Evolutionary conservation across 768 basidiomycete genomes (phyloP).

Genomic region (Tephrocybe rancida): DNA sequence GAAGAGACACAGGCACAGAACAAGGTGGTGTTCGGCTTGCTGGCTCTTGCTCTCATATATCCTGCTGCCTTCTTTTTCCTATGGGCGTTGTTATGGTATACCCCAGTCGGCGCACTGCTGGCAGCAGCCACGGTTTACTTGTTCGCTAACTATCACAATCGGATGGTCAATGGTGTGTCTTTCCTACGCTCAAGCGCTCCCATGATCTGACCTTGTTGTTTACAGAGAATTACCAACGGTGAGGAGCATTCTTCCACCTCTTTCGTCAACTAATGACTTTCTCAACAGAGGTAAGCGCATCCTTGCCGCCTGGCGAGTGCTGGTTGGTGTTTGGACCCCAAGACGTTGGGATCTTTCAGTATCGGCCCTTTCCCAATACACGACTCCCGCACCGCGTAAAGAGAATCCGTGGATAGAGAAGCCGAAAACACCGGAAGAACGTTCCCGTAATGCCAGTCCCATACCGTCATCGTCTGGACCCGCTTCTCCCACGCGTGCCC

Average conservation of each 20-base stretch:
- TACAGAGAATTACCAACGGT: constrained; percentile 81
- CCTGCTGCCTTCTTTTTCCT: constrained; percentile 81
- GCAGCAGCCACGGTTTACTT: constrained; percentile 72
- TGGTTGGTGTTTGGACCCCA: constrained; percentile 93
- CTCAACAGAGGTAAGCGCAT: constrained; percentile 80
- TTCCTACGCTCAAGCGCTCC: constrained; percentile 4
- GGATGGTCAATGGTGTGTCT: constrained; percentile 78
- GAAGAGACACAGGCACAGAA: constrained; percentile 97
- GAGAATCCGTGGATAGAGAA: constrained; percentile 74
- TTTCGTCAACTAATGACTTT: constrained; percentile 7
- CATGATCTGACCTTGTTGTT: constrained; percentile 13
- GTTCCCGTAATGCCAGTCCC: constrained; percentile 16
- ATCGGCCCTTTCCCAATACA: constrained; percentile 73
- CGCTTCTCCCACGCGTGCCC: constrained; percentile 16
- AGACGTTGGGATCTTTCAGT: constrained; percentile 80
- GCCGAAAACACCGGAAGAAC: constrained; percentile 30
- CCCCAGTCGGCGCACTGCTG: constrained; percentile 69
- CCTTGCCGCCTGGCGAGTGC: constrained; percentile 93
- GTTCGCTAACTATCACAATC: constrained; percentile 84
- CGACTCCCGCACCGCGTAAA: constrained; percentile 62
- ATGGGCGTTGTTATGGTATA: constrained; percentile 84
- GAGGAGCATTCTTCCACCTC: constrained; percentile 24
- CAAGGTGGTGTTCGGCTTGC: constrained; percentile 87
- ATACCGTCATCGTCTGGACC: constrained; percentile 20
- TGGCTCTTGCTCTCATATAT: constrained; percentile 77